A percentile compares a stretch with the other conserved stretches of the same genome.
Evolutionary conservation across 23 red algal genomes (phyloP).

Genomic region (Gracilaria gracilis): DNA sequence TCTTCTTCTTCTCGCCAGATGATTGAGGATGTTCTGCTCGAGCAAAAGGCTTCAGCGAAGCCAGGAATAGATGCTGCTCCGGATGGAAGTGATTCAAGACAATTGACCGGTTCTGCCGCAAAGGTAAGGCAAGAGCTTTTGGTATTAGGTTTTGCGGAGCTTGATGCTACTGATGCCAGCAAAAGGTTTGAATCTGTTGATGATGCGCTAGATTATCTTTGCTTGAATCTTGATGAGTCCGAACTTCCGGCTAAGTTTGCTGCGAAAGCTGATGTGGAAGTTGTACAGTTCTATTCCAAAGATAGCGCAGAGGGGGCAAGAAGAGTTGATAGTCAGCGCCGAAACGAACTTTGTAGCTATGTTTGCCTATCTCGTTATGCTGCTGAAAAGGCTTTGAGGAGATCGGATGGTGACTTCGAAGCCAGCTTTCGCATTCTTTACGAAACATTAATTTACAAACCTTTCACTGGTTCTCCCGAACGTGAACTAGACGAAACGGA

Average conservation of each 20-base stretch:
- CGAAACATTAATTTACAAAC: slow-evolving; percentile 40
- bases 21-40: slow-evolving; percentile 80
- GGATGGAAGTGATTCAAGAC: background rate
- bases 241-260: slow-evolving; percentile 79
- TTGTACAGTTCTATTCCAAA: slow-evolving; percentile 70
- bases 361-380: slow-evolving; percentile 59
- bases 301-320: slow-evolving; percentile 4
- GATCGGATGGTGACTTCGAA: slow-evolving; percentile 34
- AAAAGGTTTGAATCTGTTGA: slow-evolving; percentile 25
- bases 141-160: slow-evolving; percentile 49
- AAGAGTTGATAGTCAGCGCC: slow-evolving; percentile 10
- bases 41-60: slow-evolving; percentile 23
- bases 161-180: slow-evolving; percentile 67
- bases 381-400: slow-evolving; percentile 59
- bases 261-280: slow-evolving; percentile 80
- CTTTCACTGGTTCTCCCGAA: background rate
- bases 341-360: slow-evolving; percentile 27
- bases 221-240: slow-evolving; percentile 86
- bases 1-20: slow-evolving; percentile 62
- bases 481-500: background rate
- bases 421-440: slow-evolving; percentile 18
- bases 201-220: slow-evolving; percentile 84
- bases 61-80: background rate
- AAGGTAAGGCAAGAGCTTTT: background rate
- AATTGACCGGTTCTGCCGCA: background rate